Base-by-base conservation (phyloP, 306 rosid species). In the Begonia loranthoides region DNA sequence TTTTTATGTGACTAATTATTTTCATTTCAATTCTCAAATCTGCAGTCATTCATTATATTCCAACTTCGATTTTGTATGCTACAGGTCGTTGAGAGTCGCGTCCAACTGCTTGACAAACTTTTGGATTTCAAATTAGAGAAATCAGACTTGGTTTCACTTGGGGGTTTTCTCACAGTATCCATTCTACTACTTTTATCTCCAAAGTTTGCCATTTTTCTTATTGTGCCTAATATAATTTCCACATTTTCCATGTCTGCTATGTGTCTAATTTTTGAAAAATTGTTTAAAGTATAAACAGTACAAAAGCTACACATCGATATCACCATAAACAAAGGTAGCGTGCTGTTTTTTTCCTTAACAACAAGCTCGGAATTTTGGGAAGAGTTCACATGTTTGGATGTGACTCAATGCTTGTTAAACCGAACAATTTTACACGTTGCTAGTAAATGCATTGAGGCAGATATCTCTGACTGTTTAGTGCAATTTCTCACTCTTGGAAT, bases 381-480 rank as follows among this genome's bases (percentile, higher is more conserved):
- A 74, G 79, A 80, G 59, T 85, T 73, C 67, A 85, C 97, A 33
- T 90, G 94, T 68, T 74, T 90, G 81, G 97, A 90, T 70, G 73
- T 66, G 53, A 61, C 78, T 51, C 97, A 89, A 51, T 89, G 97
- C 83, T 50, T 71, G 81, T 71, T 89, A 52, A 89, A 90, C 57
- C 65, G 58, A 59, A 66, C 81, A 50, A 74, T 85, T 60, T 57
- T 82, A 46, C 75, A 66, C 5, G 81, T 78, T 40, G 78, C 90
- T 39, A 48, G 24, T 28, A 85, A 74, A 55, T 65, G 65, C 56
- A 15, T 76, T 38, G 83, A 70, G 68, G 62, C 60, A 14, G 72
- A 70, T 54, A 68, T 62, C 36, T 64, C 82, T 24, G 63, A 54
- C 22, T 72, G 78, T 68, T 51, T 77, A 43, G 58, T 66, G 33